Percentiles rank a stretch among this genome's conserved stretches.
These are phyloP conservation scores for Didymella lethalis DNA, from an alignment of 2,329 filamentous ascomycete species.

Conservation along the genomic window DNA sequence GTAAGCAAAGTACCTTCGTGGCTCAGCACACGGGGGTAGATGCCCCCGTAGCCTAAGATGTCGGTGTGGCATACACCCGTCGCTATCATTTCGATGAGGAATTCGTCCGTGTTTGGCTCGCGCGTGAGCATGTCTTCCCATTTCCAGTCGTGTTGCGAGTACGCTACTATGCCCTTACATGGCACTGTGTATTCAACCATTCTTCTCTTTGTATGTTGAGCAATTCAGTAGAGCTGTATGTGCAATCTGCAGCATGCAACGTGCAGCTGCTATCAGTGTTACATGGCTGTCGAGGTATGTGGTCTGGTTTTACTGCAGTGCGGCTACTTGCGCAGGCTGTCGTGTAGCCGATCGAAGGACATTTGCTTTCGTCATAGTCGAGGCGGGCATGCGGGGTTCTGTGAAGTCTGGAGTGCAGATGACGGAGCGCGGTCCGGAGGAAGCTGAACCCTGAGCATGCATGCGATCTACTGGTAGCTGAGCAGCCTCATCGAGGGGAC, in stretches of 20 bases:
- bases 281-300: not conserved
- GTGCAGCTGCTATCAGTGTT: not conserved
- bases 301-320: not conserved
- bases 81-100: slow-evolving; percentile 63
- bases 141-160: slow-evolving; percentile 27
- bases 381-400: slow-evolving; percentile 15
- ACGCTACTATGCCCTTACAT: slow-evolving; percentile 27
- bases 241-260: not conserved
- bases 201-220: not conserved
- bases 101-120: slow-evolving; percentile 55
- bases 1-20: slow-evolving; percentile 55
- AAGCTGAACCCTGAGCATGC: slow-evolving; percentile 8
- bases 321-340: slow-evolving; percentile 15
- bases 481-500: not conserved
- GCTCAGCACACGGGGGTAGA: slow-evolving; percentile 60
- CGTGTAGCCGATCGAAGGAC: slow-evolving; percentile 17
- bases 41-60: slow-evolving; percentile 35
- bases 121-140: slow-evolving; percentile 31
- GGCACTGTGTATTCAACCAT: slow-evolving; percentile 24
- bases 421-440: slow-evolving; percentile 14
- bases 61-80: slow-evolving; percentile 66
- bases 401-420: slow-evolving; percentile 11
- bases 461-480: not conserved
- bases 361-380: slow-evolving; percentile 21
- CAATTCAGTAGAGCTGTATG: not conserved